phyloP scores from a whole-genome alignment of 2,329 filamentous ascomycete species.

The Acrocalymma vagum region DNA sequence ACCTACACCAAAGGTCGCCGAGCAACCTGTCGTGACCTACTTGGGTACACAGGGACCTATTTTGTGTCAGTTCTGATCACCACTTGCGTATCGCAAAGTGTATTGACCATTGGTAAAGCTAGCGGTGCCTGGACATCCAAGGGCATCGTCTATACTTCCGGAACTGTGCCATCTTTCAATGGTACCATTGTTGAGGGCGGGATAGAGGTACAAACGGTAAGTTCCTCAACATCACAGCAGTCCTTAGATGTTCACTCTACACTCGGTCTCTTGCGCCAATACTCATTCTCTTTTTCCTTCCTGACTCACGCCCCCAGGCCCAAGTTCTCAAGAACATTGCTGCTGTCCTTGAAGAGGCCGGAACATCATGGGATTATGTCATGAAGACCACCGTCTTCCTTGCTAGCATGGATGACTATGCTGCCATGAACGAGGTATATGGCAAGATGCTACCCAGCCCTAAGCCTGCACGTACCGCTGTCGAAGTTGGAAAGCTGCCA shows the following conservation, averaged over 20 bases:
- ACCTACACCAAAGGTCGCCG: slow-evolving; percentile 27
- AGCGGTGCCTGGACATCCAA: slow-evolving; percentile 40
- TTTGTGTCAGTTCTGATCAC: slow-evolving; percentile 31
- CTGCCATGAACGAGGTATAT: slow-evolving; percentile 44
- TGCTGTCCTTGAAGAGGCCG: slow-evolving; percentile 37
- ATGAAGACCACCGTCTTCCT: slow-evolving; percentile 44
- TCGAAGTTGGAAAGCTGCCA: slow-evolving; percentile 41
- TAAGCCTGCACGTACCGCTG: slow-evolving; percentile 40
- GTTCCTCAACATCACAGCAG: rapidly evolving
- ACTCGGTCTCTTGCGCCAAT: background rate
- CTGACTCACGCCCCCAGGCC: slow-evolving; percentile 23
- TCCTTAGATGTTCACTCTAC: background rate
- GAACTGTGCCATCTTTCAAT: slow-evolving; percentile 38
- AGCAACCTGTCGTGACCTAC: slow-evolving; percentile 39
- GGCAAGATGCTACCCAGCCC: slow-evolving; percentile 36
- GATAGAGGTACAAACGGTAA: slow-evolving; percentile 36
- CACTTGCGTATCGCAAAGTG: background rate
- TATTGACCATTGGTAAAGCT: slow-evolving; percentile 20
- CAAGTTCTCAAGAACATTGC: slow-evolving; percentile 46
- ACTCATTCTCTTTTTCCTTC: background rate
- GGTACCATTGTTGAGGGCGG: slow-evolving; percentile 34
- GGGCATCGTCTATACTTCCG: slow-evolving; percentile 41
- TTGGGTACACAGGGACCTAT: slow-evolving; percentile 41
- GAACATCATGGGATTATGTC: slow-evolving; percentile 44
- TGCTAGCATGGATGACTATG: slow-evolving; percentile 41